These are phyloP conservation scores for Fusarium torreyae DNA, from an alignment of 2,329 filamentous ascomycete genomes.

Conservation along the genomic window DNA sequence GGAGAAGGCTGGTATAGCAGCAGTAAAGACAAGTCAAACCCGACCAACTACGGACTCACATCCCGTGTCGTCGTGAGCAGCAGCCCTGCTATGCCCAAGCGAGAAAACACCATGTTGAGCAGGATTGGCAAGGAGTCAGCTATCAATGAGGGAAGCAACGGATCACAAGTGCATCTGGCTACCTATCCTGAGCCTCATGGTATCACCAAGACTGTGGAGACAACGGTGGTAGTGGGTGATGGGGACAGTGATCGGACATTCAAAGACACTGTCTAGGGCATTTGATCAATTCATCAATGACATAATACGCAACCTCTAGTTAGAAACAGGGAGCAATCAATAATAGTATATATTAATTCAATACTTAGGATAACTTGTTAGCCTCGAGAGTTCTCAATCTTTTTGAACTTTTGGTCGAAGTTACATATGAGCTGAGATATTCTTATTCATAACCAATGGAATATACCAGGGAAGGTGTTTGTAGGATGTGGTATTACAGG, in stretches of 20 bases:
- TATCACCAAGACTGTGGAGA: conserved; percentile 39
- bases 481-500: too few relatives aligned
- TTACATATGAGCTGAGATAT: background rate
- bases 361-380: background rate
- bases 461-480: background rate
- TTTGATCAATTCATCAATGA: background rate
- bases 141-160: background rate
- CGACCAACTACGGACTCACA: conserved; percentile 19
- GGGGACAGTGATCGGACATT: conserved; percentile 21
- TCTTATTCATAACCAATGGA: background rate
- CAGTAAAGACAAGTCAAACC: conserved; percentile 24
- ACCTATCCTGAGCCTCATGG: conserved; percentile 22
- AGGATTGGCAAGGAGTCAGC: conserved; percentile 20
- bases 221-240: conserved; percentile 28
- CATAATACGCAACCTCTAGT: background rate
- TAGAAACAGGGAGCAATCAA: background rate
- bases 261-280: background rate
- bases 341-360: background rate
- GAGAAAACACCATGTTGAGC: conserved; percentile 9
- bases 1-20: conserved; percentile 25
- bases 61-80: conserved; percentile 31
- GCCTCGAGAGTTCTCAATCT: too few relatives aligned
- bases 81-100: background rate
- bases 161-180: conserved; percentile 31
- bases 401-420: background rate